These are phyloP conservation scores for Melastoma candidum DNA, from an alignment of 441 rosid species.

Conservation along the genomic window DNA sequence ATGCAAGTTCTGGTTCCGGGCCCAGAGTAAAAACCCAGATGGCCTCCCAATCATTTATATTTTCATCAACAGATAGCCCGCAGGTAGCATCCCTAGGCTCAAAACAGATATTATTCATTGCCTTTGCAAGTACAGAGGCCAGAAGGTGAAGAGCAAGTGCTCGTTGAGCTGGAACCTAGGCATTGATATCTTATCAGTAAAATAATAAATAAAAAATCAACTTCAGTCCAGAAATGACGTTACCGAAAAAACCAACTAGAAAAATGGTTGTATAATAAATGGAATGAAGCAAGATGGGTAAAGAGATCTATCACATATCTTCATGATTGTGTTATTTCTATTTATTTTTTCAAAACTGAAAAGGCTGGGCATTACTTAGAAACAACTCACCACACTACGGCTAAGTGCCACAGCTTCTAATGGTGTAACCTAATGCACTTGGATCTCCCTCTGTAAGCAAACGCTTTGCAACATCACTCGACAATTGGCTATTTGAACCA, in stretches of 20 bases:
- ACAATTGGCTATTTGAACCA: slow-evolving; percentile 16
- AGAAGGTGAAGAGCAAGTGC: slow-evolving; percentile 68
- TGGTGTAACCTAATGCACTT: slow-evolving; percentile 79
- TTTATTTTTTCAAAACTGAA: too few relatives aligned
- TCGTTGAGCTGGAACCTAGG: slow-evolving; percentile 85
- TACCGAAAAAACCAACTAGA: not conserved
- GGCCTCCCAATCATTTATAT: slow-evolving; percentile 74
- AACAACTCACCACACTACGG: slow-evolving; percentile 73
- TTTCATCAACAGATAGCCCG: slow-evolving; percentile 23
- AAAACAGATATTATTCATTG: slow-evolving; percentile 33
- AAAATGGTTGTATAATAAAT: not conserved
- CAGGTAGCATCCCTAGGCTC: slow-evolving; percentile 34
- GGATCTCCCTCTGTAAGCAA: slow-evolving; percentile 93
- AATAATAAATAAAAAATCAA: not conserved
- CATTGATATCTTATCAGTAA: slow-evolving; percentile 9
- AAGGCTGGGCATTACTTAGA: not conserved
- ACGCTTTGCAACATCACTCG: slow-evolving; percentile 51
- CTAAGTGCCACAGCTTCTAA: slow-evolving; percentile 72
- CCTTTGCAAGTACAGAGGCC: slow-evolving; percentile 70
- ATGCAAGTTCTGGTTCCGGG: slow-evolving; percentile 91
- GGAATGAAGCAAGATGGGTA: not conserved
- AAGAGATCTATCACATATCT: not conserved
- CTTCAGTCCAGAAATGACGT: slow-evolving; percentile 3
- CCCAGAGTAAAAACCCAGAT: slow-evolving; percentile 95
- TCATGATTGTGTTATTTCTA: not conserved